Evolutionary conservation across 148 eudicot species (phyloP), one percentile per base, ranked within the genome.

Genomic region (Rhododendron williamsianum): DNA sequence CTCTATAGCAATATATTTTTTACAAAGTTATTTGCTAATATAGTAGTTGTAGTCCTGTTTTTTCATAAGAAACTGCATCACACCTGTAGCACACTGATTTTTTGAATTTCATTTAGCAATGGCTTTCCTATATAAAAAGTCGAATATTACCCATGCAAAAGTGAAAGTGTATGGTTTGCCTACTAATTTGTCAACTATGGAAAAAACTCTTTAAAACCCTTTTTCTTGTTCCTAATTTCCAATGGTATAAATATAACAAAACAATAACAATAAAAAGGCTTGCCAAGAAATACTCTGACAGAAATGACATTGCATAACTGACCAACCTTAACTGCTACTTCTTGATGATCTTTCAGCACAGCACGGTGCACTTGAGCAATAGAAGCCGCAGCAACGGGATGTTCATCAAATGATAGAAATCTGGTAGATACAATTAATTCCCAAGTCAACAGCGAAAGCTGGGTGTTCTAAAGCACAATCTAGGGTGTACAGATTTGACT

Each of bases 331-430:
- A 96, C 93, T 83, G 97, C 99, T 65, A 94, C 99, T 92, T 96
- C 96, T 86, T 92, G 91, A 56, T 87, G 86, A 81, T 86, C 92
- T 85, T 90, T 92, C 88, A 95, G 87, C 76, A 93, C 69, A 84
- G 96, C 99, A 84, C 60, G 96, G 90, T 96, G 99, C 85, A 96
- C 99, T 93, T 96, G 99, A 85, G 97, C 97, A 89, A 96, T 95
- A 56, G 99, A 96, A 80, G 98, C 99, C 87, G 99, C 98, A 83
- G 99, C 98, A 86, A 96, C 88, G 9, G 99, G 99, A 85, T 89
- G 88, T 86, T 96, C 98, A 88, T 96, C 95, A 71, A 96, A 91
- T 35, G 90, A 93, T 45, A 94, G 51, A 88, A 96, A 96, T 80
- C 99, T 96, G 91, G 72, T 84, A 85, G 16, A 76, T 81, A 83